Conservation (phyloP, 140 eudicot species). For the Senecio squalidus region DNA sequence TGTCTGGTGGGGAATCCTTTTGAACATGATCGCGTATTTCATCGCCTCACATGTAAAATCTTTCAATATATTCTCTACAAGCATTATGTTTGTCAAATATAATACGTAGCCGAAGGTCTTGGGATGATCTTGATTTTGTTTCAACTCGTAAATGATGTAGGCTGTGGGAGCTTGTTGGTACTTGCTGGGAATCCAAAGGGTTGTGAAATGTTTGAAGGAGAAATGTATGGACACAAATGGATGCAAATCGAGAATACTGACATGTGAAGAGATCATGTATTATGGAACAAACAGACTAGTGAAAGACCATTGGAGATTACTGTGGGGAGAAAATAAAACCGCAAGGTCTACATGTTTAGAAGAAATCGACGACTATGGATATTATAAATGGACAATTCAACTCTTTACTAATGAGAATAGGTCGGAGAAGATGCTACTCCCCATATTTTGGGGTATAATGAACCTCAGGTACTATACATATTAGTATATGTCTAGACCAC, state of each 20-base stretch:
- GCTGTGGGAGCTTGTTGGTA: conserved; percentile 98
- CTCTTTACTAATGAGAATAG: conserved; percentile 68
- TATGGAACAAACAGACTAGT: conserved; percentile 43
- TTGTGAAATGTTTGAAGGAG: conserved; percentile 57
- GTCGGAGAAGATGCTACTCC: conserved; percentile 71
- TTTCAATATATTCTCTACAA: neutral
- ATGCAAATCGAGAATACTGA: conserved; percentile 31
- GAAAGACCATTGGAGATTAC: conserved; percentile 28
- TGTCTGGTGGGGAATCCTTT: conserved; percentile 92
- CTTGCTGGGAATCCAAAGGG: conserved; percentile 75
- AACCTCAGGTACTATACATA: conserved; percentile 60
- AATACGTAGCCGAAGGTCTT: neutral
- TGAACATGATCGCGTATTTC: conserved; percentile 71
- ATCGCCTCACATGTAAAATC: conserved; percentile 75
- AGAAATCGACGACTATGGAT: conserved; percentile 54
- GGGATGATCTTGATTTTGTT: neutral
- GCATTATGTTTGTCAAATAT: neutral
- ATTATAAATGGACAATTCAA: conserved; percentile 72
- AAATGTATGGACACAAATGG: conserved; percentile 43
- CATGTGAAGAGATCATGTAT: conserved; percentile 56
- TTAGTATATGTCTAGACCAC: neutral
- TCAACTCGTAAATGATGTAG: conserved; percentile 18
- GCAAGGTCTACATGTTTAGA: conserved; percentile 56
- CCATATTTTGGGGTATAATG: conserved; percentile 96
- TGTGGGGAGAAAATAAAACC: conserved; percentile 52